These are phyloP conservation scores for Takakia lepidozioides DNA, from an alignment of 225 moss, liverwort and hornwort species.

Conservation along the genomic window DNA sequence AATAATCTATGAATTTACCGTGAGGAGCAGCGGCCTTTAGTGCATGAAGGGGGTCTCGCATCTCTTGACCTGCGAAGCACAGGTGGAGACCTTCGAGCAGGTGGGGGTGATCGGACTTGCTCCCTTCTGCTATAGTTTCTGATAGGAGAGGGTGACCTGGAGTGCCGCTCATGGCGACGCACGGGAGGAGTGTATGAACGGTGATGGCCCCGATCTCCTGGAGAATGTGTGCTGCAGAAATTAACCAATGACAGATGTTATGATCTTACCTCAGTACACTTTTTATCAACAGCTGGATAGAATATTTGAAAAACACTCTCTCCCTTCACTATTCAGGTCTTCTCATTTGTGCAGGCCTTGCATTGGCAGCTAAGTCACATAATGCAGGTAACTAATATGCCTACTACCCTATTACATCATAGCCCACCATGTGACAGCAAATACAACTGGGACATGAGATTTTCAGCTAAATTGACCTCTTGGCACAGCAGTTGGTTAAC, in stretches of 20 bases:
- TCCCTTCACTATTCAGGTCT: too few relatives aligned
- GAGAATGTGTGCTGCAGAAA: too few relatives aligned
- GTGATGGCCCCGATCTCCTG: slow-evolving; percentile 40
- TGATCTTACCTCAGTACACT: too few relatives aligned
- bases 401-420: too few relatives aligned
- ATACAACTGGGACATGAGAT: background rate
- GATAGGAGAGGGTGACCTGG: slow-evolving; percentile 39
- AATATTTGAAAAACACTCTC: too few relatives aligned
- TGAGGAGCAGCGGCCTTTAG: slow-evolving; percentile 24
- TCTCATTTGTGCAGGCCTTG: too few relatives aligned
- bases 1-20: slow-evolving; percentile 14
- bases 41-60: slow-evolving; percentile 21
- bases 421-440: too few relatives aligned
- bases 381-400: too few relatives aligned
- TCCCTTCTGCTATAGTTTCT: slow-evolving; percentile 26
- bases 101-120: slow-evolving; percentile 27
- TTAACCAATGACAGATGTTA: too few relatives aligned
- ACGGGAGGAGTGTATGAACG: slow-evolving; percentile 54
- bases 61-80: slow-evolving; percentile 37
- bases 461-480: background rate
- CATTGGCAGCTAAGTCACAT: too few relatives aligned
- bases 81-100: slow-evolving; percentile 25
- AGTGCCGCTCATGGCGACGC: slow-evolving; percentile 24
- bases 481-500: background rate
- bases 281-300: too few relatives aligned